phyloP scores from a whole-genome alignment of 306 rosid genomes.

The Citrullus colocynthis region DNA sequence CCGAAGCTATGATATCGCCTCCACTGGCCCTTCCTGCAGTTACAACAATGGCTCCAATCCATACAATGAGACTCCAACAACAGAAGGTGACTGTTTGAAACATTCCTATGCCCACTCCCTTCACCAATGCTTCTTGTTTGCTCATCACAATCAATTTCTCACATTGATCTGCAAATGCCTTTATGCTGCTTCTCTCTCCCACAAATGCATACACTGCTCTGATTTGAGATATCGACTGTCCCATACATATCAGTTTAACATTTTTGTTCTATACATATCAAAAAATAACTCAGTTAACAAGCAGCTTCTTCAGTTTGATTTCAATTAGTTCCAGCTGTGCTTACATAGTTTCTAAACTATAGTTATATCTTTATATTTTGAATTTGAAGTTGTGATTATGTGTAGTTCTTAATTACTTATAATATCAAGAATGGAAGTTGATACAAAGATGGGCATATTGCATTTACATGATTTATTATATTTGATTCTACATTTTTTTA shows the following conservation, averaged over 20 bases:
- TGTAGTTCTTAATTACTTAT: neutral
- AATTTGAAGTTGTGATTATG: neutral
- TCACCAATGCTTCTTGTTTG: slow-evolving; percentile 65
- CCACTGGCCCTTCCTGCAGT: slow-evolving; percentile 41
- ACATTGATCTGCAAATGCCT: slow-evolving; percentile 45
- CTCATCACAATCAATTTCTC: slow-evolving; percentile 36
- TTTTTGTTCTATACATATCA: neutral
- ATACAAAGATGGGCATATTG: too few species aligned
- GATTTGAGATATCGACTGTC: slow-evolving; percentile 69
- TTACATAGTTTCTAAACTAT: neutral
- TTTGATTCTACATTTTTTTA: too few species aligned
- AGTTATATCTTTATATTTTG: neutral
- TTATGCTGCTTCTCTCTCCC: slow-evolving; percentile 52
- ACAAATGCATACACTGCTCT: slow-evolving; percentile 80
- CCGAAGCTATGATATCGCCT: slow-evolving; percentile 61
- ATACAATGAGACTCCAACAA: slow-evolving; percentile 74
- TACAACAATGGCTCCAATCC: slow-evolving; percentile 84
- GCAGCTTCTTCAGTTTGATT: neutral
- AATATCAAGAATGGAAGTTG: neutral
- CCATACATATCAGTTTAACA: neutral
- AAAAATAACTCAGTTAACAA: neutral
- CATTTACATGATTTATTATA: neutral
- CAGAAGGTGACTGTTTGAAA: slow-evolving; percentile 62
- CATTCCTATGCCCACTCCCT: slow-evolving; percentile 85
- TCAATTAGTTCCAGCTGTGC: neutral